Base-by-base conservation (phyloP, 495 filamentous ascomycete species). In the Trichoderma parareesei region DNA sequence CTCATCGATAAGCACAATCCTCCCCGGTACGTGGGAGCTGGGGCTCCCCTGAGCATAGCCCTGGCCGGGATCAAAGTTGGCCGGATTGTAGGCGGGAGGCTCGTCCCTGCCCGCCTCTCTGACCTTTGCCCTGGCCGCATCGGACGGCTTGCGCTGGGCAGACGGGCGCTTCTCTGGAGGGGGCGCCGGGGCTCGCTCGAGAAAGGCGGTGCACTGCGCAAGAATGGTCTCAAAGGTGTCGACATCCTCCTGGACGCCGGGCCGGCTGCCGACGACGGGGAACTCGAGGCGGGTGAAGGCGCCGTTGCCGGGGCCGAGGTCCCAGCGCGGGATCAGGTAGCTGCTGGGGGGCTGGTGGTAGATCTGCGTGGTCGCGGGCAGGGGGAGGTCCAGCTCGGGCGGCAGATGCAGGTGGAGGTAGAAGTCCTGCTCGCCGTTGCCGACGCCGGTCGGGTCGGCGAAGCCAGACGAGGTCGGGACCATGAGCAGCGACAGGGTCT, bases 141-240 rank as follows among this genome's bases (percentile, higher is more conserved):
- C 43, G 33, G 69, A 69, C 38, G 79, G 77, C 0, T 84, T 77
- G 0, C 81, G 68, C 63, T 73, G 75, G 37, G 71, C 66, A 41
- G 40, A 11, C 38, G 62, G 64, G 38, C 65, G 67, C 65, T 79
- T 82, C 3, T 88, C 83, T 4, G 85, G 80, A 33, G 86, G 78
- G 1, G 53, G 53, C 9, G 41, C 40, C 18, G 41, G 61, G 6
- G 88, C 86, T 43, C 90, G 85, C 70, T 96, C 92, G 9, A 93
- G 82, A 73, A 97, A 97, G 0, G 92, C 92, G 13, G 92, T 97
- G 73, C 92, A 97, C 76, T 97, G 92, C 38, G 92, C 92, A 46
- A 97, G 81, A 64, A 97, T 97, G 3, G 92, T 96, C 79, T 97
- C 92, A 71, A 97, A 97, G 0, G 92, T 97, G 73, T 97, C 92